These are phyloP conservation scores for Xylaria palmicola DNA, from an alignment of 495 filamentous ascomycete species.

Conservation along the genomic window DNA sequence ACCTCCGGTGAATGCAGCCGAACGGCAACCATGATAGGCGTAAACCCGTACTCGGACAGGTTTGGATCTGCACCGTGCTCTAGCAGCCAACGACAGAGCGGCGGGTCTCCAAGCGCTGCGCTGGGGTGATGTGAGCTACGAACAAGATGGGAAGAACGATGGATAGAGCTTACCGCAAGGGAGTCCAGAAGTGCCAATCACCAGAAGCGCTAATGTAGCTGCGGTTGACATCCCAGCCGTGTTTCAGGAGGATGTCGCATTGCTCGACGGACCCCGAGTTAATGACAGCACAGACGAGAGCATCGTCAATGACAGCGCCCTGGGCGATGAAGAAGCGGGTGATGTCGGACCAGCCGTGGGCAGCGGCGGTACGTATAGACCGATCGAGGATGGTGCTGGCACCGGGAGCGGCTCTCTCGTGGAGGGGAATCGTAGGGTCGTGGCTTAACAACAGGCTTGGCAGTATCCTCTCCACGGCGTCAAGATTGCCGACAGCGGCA, in stretches of 20 bases:
- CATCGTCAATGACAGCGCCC: slow-evolving; percentile 18
- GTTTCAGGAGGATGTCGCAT: slow-evolving; percentile 9
- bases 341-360: slow-evolving; percentile 17
- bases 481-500: slow-evolving; percentile 20
- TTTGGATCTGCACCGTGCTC: slow-evolving; percentile 19
- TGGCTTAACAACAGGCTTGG: slow-evolving; percentile 17
- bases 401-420: slow-evolving; percentile 18
- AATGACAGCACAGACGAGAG: slow-evolving; percentile 17
- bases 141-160: neutral
- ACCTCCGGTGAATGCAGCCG: slow-evolving; percentile 17
- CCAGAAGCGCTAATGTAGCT: slow-evolving; percentile 18
- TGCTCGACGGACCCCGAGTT: slow-evolving; percentile 17
- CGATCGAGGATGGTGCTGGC: slow-evolving; percentile 19
- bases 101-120: slow-evolving; percentile 14
- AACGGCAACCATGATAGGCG: slow-evolving; percentile 21
- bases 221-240: slow-evolving; percentile 20
- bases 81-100: slow-evolving; percentile 18
- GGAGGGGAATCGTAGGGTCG: slow-evolving; percentile 14
- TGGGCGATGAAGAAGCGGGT: slow-evolving; percentile 18
- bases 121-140: slow-evolving; percentile 7
- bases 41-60: slow-evolving; percentile 17
- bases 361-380: slow-evolving; percentile 16
- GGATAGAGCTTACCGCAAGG: slow-evolving; percentile 12
- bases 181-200: slow-evolving; percentile 19
- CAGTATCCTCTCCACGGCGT: slow-evolving; percentile 17